Percentiles rank a stretch among this genome's conserved stretches.
Evolutionary conservation across 306 rosid species (phyloP).

Genomic region (Spatholobus suberectus): DNA sequence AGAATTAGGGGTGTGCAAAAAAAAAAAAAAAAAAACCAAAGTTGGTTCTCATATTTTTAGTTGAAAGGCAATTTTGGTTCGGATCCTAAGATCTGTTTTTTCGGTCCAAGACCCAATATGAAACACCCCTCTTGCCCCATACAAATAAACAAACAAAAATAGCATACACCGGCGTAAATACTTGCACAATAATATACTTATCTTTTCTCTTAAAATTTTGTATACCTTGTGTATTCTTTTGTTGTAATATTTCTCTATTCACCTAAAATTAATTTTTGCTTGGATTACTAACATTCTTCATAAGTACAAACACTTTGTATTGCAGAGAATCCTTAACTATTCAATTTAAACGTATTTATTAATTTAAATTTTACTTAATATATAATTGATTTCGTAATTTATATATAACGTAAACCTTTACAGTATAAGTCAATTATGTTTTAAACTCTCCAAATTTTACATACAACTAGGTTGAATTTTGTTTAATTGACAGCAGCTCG

Average conservation of each 20-base stretch:
- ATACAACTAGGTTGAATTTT: not conserved
- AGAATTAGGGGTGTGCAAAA: no score
- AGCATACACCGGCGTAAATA: no score
- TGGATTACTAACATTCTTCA: not conserved
- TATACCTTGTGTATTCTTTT: not conserved
- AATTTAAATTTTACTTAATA: not conserved
- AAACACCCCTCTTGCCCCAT: no score
- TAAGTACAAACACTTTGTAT: not conserved
- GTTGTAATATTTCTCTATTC: not conserved
- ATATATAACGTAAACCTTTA: not conserved
- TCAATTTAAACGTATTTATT: not conserved
- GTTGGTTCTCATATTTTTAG: no score
- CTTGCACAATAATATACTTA: not conserved
- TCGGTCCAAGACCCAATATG: no score
- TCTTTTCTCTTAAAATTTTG: not conserved
- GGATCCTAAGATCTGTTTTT: no score
- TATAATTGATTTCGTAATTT: not conserved
- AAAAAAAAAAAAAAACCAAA: no score
- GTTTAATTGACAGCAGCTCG: not conserved
- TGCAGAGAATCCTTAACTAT: not conserved
- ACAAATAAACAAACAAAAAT: no score
- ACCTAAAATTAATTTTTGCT: not conserved
- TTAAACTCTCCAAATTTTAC: not conserved
- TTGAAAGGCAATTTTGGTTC: no score
- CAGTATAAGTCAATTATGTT: not conserved